A percentile compares a stretch with the other conserved stretches of the same genome.
Conservation (phyloP, 2,329 filamentous ascomycete species). For the Botrytis porri region DNA sequence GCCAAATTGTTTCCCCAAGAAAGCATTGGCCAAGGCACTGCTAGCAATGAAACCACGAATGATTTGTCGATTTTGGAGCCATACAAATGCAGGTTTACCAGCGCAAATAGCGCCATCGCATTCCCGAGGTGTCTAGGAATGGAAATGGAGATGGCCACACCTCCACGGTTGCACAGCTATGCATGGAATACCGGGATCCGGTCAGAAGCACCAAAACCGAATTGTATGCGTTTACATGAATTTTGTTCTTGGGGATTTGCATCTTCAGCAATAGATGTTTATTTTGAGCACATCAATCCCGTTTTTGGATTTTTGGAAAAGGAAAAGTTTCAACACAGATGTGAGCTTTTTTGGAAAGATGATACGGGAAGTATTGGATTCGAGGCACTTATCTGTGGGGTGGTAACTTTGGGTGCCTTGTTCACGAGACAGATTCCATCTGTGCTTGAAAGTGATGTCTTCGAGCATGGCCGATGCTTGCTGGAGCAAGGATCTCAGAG, state of each 20-base stretch:
- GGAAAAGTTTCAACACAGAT: conserved; percentile 29
- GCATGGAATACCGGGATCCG: conserved; percentile 39
- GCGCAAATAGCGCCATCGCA: conserved; percentile 37
- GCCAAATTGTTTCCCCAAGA: not conserved
- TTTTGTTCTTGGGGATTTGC: conserved; percentile 18
- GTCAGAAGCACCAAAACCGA: conserved; percentile 26
- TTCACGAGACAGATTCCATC: conserved; percentile 33
- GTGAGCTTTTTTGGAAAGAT: conserved; percentile 37
- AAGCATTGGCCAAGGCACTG: conserved; percentile 16
- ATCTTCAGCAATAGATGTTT: conserved; percentile 36
- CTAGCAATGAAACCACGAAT: not conserved
- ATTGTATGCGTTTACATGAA: conserved; percentile 12
- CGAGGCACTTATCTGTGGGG: conserved; percentile 38
- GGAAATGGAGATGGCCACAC: conserved; percentile 36
- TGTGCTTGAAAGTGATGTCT: conserved; percentile 33
- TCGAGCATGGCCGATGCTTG: conserved; percentile 28
- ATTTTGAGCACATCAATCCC: conserved; percentile 36
- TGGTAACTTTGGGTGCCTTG: conserved; percentile 38
- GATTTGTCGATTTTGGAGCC: conserved; percentile 19
- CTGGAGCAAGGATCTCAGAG: conserved; percentile 28
- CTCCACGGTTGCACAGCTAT: conserved; percentile 41
- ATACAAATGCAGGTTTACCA: conserved; percentile 26
- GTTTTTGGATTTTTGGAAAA: conserved; percentile 38
- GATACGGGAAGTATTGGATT: conserved; percentile 35
- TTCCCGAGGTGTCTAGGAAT: conserved; percentile 38